Evolutionary conservation across 1,284 basidiomycete genomes (phyloP).

Genomic region (Pholiota adiposa): DNA sequence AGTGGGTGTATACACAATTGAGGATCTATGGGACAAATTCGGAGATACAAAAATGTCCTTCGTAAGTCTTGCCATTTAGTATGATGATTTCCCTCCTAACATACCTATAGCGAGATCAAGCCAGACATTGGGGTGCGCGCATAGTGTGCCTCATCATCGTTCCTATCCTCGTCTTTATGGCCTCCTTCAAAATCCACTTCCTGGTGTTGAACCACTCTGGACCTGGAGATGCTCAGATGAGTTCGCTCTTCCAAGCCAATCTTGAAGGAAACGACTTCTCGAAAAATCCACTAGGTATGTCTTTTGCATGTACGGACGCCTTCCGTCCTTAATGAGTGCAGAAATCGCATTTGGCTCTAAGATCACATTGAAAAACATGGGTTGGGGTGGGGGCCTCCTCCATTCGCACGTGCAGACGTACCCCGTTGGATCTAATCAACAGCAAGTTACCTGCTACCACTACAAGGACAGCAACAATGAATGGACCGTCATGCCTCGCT

Average conservation of each 20-base stretch:
- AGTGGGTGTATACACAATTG: conserved; percentile 95
- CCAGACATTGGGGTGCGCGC: conserved; percentile 91
- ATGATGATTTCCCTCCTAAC: conserved; percentile 18
- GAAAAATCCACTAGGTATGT: conserved; percentile 79
- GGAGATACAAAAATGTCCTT: conserved; percentile 93
- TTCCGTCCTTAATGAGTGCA: conserved; percentile 31
- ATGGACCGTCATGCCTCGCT: conserved; percentile 82
- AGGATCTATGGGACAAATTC: conserved; percentile 99
- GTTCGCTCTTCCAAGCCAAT: conserved; percentile 98
- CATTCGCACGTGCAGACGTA: conserved; percentile 97
- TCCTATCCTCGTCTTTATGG: conserved; percentile 91
- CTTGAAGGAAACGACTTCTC: conserved; percentile 93
- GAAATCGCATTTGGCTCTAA: conserved; percentile 92
- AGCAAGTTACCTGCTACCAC: conserved; percentile 99
- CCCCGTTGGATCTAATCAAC: conserved; percentile 91
- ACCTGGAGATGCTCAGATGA: conserved; percentile 98
- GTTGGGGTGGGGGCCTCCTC: conserved; percentile 94
- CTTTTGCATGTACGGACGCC: conserved; percentile 3
- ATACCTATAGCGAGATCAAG: conserved; percentile 69
- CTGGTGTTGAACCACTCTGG: conserved; percentile 92
- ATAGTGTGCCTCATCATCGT: conserved; percentile 87
- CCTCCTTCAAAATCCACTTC: conserved; percentile 96
- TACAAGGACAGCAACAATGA: conserved; percentile 99
- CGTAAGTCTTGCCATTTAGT: conserved; percentile 68
- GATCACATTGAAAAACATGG: conserved; percentile 96